These are phyloP conservation scores for Tremellales sp. DNA, from an alignment of 1,284 basidiomycete species.

Conservation along the genomic window DNA sequence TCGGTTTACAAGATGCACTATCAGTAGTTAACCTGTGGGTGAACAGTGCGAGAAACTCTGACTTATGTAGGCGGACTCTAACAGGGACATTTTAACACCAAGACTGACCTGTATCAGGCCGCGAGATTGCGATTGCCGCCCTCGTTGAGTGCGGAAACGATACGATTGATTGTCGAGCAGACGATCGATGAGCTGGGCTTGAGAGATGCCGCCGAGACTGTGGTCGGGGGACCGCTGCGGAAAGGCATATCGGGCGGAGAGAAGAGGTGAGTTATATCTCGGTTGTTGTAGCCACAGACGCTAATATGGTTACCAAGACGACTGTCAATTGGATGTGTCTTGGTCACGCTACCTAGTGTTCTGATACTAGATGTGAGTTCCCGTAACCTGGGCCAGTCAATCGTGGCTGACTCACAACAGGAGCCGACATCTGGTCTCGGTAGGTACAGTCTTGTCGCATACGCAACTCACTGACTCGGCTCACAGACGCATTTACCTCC, in stretches of 20 bases:
- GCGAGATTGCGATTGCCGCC: conserved; percentile 54
- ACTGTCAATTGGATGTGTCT: conserved; percentile 76
- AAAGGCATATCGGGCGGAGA: conserved; percentile 79
- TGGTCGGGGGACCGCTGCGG: conserved; percentile 53
- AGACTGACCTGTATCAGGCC: conserved; percentile 29
- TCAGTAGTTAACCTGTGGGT: background rate
- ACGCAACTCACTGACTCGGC: background rate
- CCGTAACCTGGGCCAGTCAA: conserved; percentile 34
- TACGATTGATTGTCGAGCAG: conserved; percentile 52
- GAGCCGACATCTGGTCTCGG: conserved; percentile 44
- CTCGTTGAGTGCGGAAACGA: conserved; percentile 39
- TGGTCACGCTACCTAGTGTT: conserved; percentile 74
- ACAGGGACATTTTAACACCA: background rate
- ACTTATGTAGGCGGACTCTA: conserved; percentile 33
- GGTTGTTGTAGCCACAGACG: background rate
- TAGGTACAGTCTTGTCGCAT: conserved; percentile 3
- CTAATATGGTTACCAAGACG: conserved; percentile 43
- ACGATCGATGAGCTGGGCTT: conserved; percentile 56
- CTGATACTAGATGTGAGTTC: conserved; percentile 66
- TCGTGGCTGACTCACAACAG: conserved; percentile 5
- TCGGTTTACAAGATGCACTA: background rate
- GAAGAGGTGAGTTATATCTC: conserved; percentile 53
- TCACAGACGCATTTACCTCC: conserved; percentile 53
- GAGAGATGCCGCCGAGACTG: conserved; percentile 53
- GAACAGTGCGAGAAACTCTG: conserved; percentile 55